Percentiles rank a stretch among this genome's conserved stretches.
phyloP scores from a whole-genome alignment of 805 yeast species.

The Ogataea henricii region DNA sequence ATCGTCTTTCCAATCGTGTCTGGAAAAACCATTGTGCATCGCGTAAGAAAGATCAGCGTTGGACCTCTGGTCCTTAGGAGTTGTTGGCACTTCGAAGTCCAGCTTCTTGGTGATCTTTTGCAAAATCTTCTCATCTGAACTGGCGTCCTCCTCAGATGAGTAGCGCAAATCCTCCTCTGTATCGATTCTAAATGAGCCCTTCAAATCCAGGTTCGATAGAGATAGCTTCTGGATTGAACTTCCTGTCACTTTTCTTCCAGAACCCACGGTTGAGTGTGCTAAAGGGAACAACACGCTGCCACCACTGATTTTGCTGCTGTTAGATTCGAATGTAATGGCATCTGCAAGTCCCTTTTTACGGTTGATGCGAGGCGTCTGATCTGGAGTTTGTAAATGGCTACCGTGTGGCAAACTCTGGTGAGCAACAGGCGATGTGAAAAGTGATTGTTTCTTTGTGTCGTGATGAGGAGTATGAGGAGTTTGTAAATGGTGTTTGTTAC shows the following conservation, averaged over 20 bases:
- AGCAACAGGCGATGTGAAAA: slow-evolving; percentile 20
- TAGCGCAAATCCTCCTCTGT: slow-evolving; percentile 26
- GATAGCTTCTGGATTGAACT: slow-evolving; percentile 10
- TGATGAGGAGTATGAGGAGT: slow-evolving; percentile 30
- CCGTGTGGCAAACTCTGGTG: slow-evolving; percentile 13
- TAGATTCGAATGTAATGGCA: slow-evolving; percentile 21
- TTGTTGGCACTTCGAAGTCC: slow-evolving; percentile 30
- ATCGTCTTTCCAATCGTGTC: slow-evolving; percentile 7
- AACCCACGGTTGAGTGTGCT: slow-evolving; percentile 34
- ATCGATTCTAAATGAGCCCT: slow-evolving; percentile 23
- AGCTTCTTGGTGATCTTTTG: slow-evolving; percentile 25
- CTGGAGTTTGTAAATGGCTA: slow-evolving; percentile 27
- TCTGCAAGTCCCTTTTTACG: slow-evolving; percentile 27
- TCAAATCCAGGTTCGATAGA: slow-evolving; percentile 21
- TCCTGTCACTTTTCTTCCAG: slow-evolving; percentile 25
- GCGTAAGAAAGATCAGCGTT: slow-evolving; percentile 35
- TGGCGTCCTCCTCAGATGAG: slow-evolving; percentile 25
- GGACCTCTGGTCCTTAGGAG: slow-evolving; percentile 41
- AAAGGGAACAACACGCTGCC: slow-evolving; percentile 28
- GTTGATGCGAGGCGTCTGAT: slow-evolving; percentile 27
- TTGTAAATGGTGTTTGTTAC: slow-evolving; percentile 19
- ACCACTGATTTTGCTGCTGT: slow-evolving; percentile 10
- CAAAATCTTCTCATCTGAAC: slow-evolving; percentile 13
- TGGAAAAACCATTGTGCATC: slow-evolving; percentile 28
- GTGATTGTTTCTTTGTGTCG: slow-evolving; percentile 15